A percentile compares a stretch with the other conserved stretches of the same genome.
Conservation (phyloP, 495 filamentous ascomycete species). For the Parathielavia appendiculata region DNA sequence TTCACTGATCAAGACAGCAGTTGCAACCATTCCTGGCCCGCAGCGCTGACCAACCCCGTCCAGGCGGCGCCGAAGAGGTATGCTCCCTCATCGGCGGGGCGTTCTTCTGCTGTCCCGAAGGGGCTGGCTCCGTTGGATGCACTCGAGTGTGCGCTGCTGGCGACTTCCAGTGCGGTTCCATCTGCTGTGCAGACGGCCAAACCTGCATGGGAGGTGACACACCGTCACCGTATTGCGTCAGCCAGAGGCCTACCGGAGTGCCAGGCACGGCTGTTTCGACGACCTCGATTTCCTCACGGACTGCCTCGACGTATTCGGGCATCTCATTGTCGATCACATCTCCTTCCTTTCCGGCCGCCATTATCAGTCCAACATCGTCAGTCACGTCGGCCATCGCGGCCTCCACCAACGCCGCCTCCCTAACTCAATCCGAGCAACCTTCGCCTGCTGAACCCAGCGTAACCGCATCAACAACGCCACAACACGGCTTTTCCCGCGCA, state of each 20-base stretch:
- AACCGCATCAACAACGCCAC: neutral
- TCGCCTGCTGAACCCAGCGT: neutral
- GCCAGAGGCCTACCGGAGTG: neutral
- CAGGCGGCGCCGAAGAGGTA: constrained; percentile 18
- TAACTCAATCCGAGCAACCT: neutral
- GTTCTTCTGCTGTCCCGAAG: constrained; percentile 22
- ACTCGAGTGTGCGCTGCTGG: constrained; percentile 20
- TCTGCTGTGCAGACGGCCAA: constrained; percentile 24
- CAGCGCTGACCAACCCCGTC: neutral
- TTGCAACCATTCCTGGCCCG: neutral
- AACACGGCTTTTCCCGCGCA: constrained; percentile 2
- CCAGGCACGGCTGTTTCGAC: neutral
- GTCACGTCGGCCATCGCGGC: neutral
- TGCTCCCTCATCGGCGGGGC: constrained; percentile 19
- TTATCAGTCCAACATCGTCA: neutral
- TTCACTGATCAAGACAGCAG: neutral
- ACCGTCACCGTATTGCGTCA: constrained; percentile 15
- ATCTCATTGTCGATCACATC: neutral
- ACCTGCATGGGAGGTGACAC: constrained; percentile 19
- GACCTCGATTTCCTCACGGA: neutral
- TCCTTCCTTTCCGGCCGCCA: neutral
- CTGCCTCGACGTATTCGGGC: neutral
- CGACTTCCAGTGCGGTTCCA: constrained; percentile 26
- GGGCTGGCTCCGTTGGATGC: constrained; percentile 14
- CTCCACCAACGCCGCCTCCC: neutral